These are phyloP conservation scores for Mycena haematopus DNA, from an alignment of 768 basidiomycete genomes.

Conservation along the genomic window DNA sequence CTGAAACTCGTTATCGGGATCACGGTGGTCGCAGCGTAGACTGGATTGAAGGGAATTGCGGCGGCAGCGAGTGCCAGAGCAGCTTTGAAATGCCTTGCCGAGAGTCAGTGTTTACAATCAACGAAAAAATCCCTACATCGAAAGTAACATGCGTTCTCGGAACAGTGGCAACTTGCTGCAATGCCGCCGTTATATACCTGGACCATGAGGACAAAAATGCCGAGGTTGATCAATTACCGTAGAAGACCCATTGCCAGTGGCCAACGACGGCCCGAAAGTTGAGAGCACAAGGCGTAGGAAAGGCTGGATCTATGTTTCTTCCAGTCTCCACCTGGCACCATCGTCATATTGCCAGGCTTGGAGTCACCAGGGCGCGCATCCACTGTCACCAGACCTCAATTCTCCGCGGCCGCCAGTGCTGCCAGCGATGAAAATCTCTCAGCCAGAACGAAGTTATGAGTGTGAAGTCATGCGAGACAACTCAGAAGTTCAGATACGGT, in stretches of 20 bases:
- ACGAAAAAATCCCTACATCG: conserved; percentile 5
- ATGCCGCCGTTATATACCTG: not conserved
- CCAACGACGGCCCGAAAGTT: conserved; percentile 15
- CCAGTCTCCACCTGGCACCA: too few relatives aligned
- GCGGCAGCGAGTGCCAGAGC: conserved; percentile 20
- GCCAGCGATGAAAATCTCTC: too few relatives aligned
- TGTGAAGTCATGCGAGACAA: too few relatives aligned
- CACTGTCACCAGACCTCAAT: conserved; percentile 8
- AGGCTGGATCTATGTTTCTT: not conserved
- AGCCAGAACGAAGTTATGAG: too few relatives aligned
- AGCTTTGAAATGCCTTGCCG: conserved; percentile 17
- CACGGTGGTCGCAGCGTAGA: conserved; percentile 42
- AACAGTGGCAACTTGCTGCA: too few relatives aligned
- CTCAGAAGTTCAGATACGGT: too few relatives aligned
- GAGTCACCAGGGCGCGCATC: conserved; percentile 5
- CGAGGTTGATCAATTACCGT: conserved; percentile 19
- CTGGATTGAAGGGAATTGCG: conserved; percentile 27
- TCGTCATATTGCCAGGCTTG: not conserved
- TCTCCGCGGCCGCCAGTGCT: not conserved
- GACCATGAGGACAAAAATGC: not conserved
- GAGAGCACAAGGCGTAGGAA: conserved; percentile 5
- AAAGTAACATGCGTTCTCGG: conserved; percentile 6
- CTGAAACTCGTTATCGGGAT: conserved; percentile 49
- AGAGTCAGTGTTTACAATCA: not conserved
- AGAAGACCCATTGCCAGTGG: conserved; percentile 13